These are phyloP conservation scores for Dioscorea cayenensis DNA, from an alignment of 116 monocot genomes.

Conservation along the genomic window DNA sequence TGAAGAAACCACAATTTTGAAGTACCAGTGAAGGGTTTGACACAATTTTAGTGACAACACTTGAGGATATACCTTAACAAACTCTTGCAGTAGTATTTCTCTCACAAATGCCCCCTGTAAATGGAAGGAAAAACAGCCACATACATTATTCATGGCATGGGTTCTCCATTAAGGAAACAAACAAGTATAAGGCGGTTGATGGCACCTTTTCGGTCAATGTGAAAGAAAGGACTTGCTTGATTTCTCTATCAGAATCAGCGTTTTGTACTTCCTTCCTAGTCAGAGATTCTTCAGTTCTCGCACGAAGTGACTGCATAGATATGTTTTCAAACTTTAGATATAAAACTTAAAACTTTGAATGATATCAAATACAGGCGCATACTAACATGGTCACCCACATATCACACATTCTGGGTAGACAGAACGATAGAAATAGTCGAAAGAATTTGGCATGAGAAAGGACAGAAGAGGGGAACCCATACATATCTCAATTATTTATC, in stretches of 20 bases:
- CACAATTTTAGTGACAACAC: no score
- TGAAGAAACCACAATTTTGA: no score
- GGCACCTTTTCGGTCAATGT: constrained; percentile 75
- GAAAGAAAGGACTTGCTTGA: constrained; percentile 76
- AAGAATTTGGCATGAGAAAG: background rate
- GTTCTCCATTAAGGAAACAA: constrained; percentile 2
- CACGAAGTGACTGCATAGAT: constrained; percentile 77
- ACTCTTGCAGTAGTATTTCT: constrained; percentile 84
- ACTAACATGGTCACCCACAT: background rate
- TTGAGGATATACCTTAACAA: constrained; percentile 62
- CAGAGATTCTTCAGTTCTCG: constrained; percentile 54
- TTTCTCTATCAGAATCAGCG: constrained; percentile 28
- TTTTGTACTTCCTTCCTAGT: constrained; percentile 25
- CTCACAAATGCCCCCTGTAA: constrained; percentile 87
- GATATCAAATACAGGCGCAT: background rate
- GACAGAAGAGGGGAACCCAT: no score
- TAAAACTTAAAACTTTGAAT: no score
- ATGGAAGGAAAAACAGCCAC: background rate
- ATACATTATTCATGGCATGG: background rate
- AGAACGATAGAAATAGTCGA: background rate
- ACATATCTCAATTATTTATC: background rate
- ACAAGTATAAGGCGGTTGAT: background rate
- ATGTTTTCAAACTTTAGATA: no score
- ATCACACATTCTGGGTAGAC: background rate
- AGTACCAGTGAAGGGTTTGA: no score